Evolutionary conservation across 1,139 yeast genomes (phyloP).

Genomic region (Kodamaea alishanica): DNA sequence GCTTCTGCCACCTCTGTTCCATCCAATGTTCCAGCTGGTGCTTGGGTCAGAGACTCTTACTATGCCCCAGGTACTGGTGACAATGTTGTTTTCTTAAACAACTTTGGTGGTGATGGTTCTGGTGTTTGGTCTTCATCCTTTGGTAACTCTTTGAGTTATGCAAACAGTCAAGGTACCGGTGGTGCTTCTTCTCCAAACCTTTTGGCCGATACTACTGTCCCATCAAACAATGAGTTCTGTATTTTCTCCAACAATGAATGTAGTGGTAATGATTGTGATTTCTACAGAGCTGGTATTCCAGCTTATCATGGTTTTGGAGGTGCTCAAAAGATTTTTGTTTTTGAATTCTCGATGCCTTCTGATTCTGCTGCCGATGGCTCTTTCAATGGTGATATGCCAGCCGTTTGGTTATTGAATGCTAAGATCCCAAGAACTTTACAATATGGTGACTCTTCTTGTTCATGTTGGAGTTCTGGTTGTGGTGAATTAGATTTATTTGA

Average conservation of each 20-base stretch:
- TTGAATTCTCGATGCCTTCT: conserved; percentile 66
- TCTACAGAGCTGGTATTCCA: conserved; percentile 66
- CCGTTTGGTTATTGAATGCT: conserved; percentile 74
- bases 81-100: conserved; percentile 25
- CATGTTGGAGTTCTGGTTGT: conserved; percentile 76
- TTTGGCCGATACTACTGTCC: conserved; percentile 48
- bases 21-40: conserved; percentile 16
- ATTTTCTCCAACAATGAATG: conserved; percentile 60
- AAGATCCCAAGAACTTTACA: conserved; percentile 78
- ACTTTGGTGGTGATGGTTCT: conserved; percentile 26
- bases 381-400: conserved; percentile 63
- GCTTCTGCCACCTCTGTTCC: conserved; percentile 11
- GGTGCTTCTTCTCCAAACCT: conserved; percentile 44
- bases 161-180: conserved; percentile 40
- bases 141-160: conserved; percentile 27
- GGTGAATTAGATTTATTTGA: conserved; percentile 84
- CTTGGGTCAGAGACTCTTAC: conserved; percentile 26
- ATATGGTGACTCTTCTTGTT: conserved; percentile 59
- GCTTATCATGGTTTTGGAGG: conserved; percentile 75
- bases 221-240: conserved; percentile 56
- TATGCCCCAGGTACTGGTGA: conserved; percentile 23
- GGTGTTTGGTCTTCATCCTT: conserved; percentile 26
- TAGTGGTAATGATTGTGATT: conserved; percentile 55
- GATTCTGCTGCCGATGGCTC: conserved; percentile 32
- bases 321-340: conserved; percentile 60